Percentiles rank a stretch among this genome's conserved stretches.
These are phyloP conservation scores for Aegilops bicornis DNA, from an alignment of 176 grass and related monocot genomes.

Conservation along the genomic window DNA sequence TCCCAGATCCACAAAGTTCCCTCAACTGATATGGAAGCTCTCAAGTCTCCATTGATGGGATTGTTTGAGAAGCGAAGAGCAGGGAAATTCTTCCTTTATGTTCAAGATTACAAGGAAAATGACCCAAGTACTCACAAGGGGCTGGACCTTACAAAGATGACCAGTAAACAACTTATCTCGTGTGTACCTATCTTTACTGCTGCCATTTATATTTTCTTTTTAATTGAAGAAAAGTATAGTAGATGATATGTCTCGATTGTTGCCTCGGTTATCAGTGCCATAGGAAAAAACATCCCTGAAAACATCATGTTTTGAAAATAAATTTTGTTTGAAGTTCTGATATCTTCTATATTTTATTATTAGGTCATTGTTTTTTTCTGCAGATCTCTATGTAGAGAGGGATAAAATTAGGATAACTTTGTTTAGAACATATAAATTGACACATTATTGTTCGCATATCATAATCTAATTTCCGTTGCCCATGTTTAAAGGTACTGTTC, in stretches of 20 bases:
- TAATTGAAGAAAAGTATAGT: background rate
- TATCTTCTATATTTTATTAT: background rate
- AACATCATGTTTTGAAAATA: background rate
- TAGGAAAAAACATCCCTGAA: background rate
- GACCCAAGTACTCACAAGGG: constrained; percentile 88
- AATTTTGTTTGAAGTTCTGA: background rate
- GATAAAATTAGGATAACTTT: background rate
- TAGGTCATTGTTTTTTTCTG: background rate
- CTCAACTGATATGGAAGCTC: constrained; percentile 88
- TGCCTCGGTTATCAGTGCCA: background rate
- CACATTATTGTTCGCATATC: background rate
- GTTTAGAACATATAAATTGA: background rate
- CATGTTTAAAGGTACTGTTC: background rate
- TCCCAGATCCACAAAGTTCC: constrained; percentile 87
- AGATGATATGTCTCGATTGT: background rate
- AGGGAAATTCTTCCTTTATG: constrained; percentile 89
- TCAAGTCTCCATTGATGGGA: constrained; percentile 94
- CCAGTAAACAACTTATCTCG: constrained; percentile 82
- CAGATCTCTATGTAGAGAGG: background rate
- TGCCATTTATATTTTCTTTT: background rate
- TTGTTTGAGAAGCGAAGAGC: constrained; percentile 91
- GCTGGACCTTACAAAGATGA: constrained; percentile 62
- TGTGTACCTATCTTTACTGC: constrained; percentile 42
- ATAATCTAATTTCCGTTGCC: background rate
- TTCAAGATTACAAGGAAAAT: constrained; percentile 86